Percentiles rank a stretch among this genome's conserved stretches.
These are phyloP conservation scores for Sedum album DNA, from an alignment of 164 flowering plant genomes.

Conservation along the genomic window DNA sequence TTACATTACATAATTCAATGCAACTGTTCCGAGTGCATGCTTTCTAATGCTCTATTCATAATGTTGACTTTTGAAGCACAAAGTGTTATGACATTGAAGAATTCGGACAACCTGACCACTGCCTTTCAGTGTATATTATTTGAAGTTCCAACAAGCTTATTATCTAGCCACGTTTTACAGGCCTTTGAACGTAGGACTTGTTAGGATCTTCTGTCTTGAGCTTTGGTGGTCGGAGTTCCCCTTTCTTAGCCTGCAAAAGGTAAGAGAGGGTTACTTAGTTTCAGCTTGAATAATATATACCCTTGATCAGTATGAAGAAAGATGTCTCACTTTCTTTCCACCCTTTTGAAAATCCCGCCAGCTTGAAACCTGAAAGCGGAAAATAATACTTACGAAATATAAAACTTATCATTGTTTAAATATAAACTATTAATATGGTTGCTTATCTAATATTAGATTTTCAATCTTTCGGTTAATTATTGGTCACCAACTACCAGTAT, in stretches of 20 bases:
- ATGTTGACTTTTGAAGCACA: not conserved
- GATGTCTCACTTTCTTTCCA: slow-evolving; percentile 71
- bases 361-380: slow-evolving; percentile 73
- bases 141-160: not conserved
- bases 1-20: not conserved
- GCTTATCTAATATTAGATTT: not conserved
- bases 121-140: not conserved
- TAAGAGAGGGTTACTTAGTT: not conserved
- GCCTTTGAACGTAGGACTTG: slow-evolving; percentile 97
- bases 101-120: not conserved
- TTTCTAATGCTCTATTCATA: not conserved
- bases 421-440: too few relatives aligned
- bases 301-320: not conserved
- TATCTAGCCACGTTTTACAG: slow-evolving; percentile 63
- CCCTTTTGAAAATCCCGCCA: slow-evolving; percentile 98
- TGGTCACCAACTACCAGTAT: not conserved
- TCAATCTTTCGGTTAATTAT: not conserved
- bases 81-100: not conserved
- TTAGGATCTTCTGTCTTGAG: slow-evolving; percentile 98
- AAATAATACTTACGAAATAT: not conserved
- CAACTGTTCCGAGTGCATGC: not conserved
- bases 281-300: not conserved
- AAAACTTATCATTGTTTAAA: too few relatives aligned
- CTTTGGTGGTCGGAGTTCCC: slow-evolving; percentile 93
- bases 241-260: slow-evolving; percentile 70